Percentiles rank a stretch among this genome's conserved stretches.
phyloP scores from a whole-genome alignment of 371 early-diverging fungal genomes.

The Mortierella sp. region DNA sequence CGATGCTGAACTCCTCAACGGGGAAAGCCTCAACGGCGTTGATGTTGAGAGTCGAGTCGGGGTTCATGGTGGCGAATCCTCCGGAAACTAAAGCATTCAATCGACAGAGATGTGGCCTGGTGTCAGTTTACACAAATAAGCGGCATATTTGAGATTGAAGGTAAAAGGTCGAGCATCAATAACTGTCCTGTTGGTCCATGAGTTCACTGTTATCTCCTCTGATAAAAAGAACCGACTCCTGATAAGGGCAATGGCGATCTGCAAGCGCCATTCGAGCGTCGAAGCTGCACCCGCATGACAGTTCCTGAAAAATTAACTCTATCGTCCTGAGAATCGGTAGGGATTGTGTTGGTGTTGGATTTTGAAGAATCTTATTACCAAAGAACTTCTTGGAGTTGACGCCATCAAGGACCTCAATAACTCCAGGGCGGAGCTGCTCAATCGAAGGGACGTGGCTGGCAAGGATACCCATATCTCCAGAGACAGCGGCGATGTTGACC shows the following conservation, averaged over 20 bases:
- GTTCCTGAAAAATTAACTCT: too few relatives aligned
- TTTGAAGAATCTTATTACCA: slow-evolving; percentile 62
- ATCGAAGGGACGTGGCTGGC: slow-evolving; percentile 98
- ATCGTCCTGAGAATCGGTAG: too few relatives aligned
- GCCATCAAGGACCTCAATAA: slow-evolving; percentile 85
- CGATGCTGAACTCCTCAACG: slow-evolving; percentile 86
- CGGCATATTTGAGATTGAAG: background rate
- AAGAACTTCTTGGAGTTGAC: slow-evolving; percentile 91
- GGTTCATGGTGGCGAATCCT: slow-evolving; percentile 97
- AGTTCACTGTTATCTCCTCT: background rate
- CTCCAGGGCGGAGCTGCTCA: slow-evolving; percentile 95
- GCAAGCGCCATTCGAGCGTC: background rate
- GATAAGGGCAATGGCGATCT: too few relatives aligned
- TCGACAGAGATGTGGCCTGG: too few relatives aligned
- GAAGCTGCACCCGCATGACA: background rate
- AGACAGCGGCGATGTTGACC: slow-evolving; percentile 93
- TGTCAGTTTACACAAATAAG: too few relatives aligned
- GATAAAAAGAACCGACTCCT: too few relatives aligned
- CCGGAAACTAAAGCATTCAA: slow-evolving; percentile 79
- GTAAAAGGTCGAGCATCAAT: background rate
- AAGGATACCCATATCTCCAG: slow-evolving; percentile 98
- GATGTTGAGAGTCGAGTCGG: slow-evolving; percentile 96
- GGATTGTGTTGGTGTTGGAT: too few relatives aligned
- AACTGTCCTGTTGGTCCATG: slow-evolving; percentile 9
- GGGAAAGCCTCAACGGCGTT: slow-evolving; percentile 96